Evolutionary conservation across 2,329 filamentous ascomycete genomes (phyloP), one percentile per base, ranked within the genome.

Genomic region (Trichoderma atrobrunneum): DNA sequence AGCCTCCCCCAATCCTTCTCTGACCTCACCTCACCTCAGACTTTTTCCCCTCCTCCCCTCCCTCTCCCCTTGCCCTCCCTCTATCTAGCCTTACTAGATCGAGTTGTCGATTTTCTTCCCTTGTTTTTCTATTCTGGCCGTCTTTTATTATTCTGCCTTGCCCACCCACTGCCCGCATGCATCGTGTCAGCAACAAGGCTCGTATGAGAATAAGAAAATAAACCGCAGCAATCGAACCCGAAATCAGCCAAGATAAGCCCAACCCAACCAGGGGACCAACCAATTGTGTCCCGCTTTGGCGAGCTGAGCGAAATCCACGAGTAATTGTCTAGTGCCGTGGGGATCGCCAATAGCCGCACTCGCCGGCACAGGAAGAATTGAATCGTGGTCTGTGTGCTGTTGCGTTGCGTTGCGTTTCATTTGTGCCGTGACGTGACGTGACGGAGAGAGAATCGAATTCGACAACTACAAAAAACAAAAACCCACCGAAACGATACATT

Each of bases 301-400:
- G 36, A 64, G 48, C 34, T 39, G 36, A 63, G 60, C 28, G 54
- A 54, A n/a, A 28, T 2, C 32, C 28, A 11, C 64, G 54, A 67
- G 21, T 59, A 34, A 18, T 10, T 36, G 14, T 64, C 21, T 54
- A 54, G 48, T 57, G 51, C 39, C 64, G 64, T 67, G 64, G 67
- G 51, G 67, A 70, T 70, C 67, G 67, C 67, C 67, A 70, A 26
- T 54, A 61, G n/a, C 60, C 64, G 64, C 51, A 56, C 36, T 14
- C 43, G 43, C 18, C 63, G 18, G 48, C 48, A 54, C n/a, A 54
- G 18, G 18, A 48, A 54, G 48, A 54, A 51, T 51, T 12, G n/a
- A 51, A 21, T 21, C 43, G 48, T 24, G n/a, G 21, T 24, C 21
- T 54, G n/a, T 54, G 48, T 24, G n/a, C 8, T 24, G 39, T 18